phyloP scores from a whole-genome alignment of 441 rosid genomes.

The Jatropha podagrica region DNA sequence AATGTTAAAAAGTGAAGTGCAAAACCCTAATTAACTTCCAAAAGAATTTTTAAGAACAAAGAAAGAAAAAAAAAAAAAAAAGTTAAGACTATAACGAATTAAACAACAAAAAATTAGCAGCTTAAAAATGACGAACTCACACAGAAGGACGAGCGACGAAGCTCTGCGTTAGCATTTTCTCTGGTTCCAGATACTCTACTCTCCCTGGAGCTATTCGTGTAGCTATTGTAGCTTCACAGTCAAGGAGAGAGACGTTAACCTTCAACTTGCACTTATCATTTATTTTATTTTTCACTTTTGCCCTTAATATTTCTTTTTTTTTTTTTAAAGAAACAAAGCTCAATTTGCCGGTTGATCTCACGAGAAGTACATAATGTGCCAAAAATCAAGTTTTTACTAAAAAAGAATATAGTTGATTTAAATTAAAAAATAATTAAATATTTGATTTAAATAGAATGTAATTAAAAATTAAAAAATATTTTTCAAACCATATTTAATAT shows the following conservation, averaged over 20 bases:
- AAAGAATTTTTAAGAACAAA: background rate
- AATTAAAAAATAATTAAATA: no score
- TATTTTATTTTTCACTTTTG: background rate
- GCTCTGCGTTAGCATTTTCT: constrained; percentile 26
- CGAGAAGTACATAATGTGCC: no score
- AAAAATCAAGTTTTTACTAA: no score
- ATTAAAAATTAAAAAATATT: no score
- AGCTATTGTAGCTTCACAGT: background rate
- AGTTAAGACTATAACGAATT: no score
- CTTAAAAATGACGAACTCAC: constrained; percentile 5
- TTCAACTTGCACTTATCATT: background rate
- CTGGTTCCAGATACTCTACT: background rate
- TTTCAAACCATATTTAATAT: no score
- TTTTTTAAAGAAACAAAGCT: no score
- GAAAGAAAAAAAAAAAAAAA: no score
- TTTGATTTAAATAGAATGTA: no score
- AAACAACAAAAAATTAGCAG: background rate
- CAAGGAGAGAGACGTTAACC: background rate
- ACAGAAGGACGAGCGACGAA: constrained; percentile 27
- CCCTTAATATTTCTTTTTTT: background rate
- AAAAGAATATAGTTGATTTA: no score
- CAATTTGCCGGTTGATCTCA: no score
- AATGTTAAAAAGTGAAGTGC: background rate
- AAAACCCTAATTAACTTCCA: constrained; percentile 8
- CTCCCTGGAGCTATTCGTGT: background rate